Base-by-base conservation (phyloP, 2,329 filamentous ascomycete genomes). In the Tothia fuscella region DNA sequence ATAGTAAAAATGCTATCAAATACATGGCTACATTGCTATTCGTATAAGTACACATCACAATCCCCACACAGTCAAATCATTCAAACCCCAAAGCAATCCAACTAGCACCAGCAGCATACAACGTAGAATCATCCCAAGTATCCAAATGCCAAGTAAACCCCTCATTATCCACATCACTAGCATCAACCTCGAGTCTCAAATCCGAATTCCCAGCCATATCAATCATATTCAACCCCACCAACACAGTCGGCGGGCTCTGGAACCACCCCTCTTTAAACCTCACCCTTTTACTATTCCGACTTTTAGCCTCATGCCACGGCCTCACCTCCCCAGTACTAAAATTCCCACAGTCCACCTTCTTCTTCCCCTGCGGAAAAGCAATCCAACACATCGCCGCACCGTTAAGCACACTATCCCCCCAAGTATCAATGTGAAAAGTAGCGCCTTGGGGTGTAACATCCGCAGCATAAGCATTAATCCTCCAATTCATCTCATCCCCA, bases 381-480 rank as follows among this genome's bases (percentile, higher is more conserved):
- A 56, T 54, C 51, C 51, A 56, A 37, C 47, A 50, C 47, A 56
- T 48, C 2, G 51, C 53, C 4, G 51, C 54, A 21, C 53, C 52
- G 21, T 47, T 37, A 31, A 56, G 37, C n/a, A 43, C 41, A 10
- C 47, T 49, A 22, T 51, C 48, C 1, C 47, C 48, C 54, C 52
- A 46, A 9, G 53, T 51, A 32, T 56, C 53, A 5, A 56, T 39
- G 17, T 53, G 51, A 2, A 51, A 53, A 6, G 49, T 48, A 38
- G 55, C 55, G 25, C 51, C 47, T 13, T 42, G 28, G 7, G 21
- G 31, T n/a, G 38, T 48, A 19, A 54, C 42, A 19, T 49, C 42
- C 5, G 47, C 45, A 4, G 51, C 49, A 24, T 49, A 51, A 3
- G 48, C 48, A n/a, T 44, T 41, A 28, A 56, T 43, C 16, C 53